Conservation (phyloP, 257 asterid genomes). For the Solanum sparsipilum region DNA sequence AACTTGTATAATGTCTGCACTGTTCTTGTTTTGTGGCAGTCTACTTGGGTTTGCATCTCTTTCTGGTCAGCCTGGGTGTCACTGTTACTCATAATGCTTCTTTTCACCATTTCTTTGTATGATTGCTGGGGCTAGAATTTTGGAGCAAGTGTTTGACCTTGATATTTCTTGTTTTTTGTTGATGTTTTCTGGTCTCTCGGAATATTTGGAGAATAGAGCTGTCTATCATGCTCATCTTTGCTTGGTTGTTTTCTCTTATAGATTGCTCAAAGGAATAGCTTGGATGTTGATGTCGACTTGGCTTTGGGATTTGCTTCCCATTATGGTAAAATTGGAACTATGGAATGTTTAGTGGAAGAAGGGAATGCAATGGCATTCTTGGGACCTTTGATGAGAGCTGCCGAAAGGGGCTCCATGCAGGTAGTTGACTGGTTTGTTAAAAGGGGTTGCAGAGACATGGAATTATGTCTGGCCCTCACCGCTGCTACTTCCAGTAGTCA, state of each 20-base stretch:
- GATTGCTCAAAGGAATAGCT: constrained; percentile 98
- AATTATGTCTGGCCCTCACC: constrained; percentile 89
- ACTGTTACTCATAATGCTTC: not conserved
- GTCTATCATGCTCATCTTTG: not conserved
- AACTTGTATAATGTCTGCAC: not conserved
- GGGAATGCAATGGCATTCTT: constrained; percentile 91
- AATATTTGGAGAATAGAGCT: not conserved
- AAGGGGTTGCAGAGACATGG: constrained; percentile 95
- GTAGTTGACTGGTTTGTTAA: constrained; percentile 91
- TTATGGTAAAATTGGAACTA: constrained; percentile 78
- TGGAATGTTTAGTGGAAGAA: constrained; percentile 96
- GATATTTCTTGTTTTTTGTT: not conserved
- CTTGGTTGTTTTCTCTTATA: constrained; percentile 11
- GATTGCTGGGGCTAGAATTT: not conserved
- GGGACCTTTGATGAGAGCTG: constrained; percentile 97
- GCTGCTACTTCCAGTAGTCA: constrained; percentile 97
- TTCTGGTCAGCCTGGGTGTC: not conserved
- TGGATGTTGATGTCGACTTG: constrained; percentile 94
- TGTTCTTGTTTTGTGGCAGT: not conserved
- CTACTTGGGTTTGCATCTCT: not conserved
- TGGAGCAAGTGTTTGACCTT: not conserved
- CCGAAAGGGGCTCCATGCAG: constrained; percentile 88
- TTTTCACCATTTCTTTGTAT: constrained; percentile 1
- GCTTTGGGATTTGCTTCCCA: constrained; percentile 96
- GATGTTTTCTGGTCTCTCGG: not conserved